Base-by-base conservation (phyloP, 257 asterid species). In the Capsicum chinense region DNA sequence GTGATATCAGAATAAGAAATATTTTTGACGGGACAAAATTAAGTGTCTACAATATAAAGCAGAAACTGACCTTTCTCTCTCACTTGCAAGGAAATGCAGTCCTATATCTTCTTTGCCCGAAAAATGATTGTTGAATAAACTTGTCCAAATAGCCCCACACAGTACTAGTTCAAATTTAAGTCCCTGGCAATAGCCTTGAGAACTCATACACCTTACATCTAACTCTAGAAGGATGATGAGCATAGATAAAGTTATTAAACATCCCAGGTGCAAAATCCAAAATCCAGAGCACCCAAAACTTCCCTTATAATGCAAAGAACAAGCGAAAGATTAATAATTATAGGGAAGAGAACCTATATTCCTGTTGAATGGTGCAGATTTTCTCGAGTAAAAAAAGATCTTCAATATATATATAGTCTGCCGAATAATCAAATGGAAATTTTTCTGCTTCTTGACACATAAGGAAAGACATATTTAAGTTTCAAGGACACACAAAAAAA, bases 21-120 rank as follows among this genome's bases (percentile, higher is more conserved):
- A 26, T 26, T 26, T 26, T 26, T 26, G 26, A 26, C 26, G 1
- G 26, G 26, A 26, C 26, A 26, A 26, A 26, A 26, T 26, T 26
- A 26, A 0, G 26, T 26, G 26, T 26, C 26, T 26, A 26, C 26
- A 26, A 26, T 26, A 0, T 26, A 0, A 26, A 26, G 26, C 1
- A 26, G 26, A 26, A 26, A 1, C 83, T 35, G 74, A 93, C 97
- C 95, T 91, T 66, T 82, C 86, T 17, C 80, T 57, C n/a, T 68
- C 85, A 78, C 90, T 60, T 0, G 98, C 95, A 63, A 92, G 87
- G 84, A 95, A 91, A 86, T 90, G 93, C 6, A 95, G 74, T 1
- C 89, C 97, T 59, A 95, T 88, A 56, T 91, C 94, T 26, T 83
- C 80, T 79, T 50, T 82, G 82, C 87, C 92, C 3, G 92, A 92